Evolutionary conservation across 2,329 filamentous ascomycete species (phyloP).

Genomic region (Pestalotiopsis sp.): DNA sequence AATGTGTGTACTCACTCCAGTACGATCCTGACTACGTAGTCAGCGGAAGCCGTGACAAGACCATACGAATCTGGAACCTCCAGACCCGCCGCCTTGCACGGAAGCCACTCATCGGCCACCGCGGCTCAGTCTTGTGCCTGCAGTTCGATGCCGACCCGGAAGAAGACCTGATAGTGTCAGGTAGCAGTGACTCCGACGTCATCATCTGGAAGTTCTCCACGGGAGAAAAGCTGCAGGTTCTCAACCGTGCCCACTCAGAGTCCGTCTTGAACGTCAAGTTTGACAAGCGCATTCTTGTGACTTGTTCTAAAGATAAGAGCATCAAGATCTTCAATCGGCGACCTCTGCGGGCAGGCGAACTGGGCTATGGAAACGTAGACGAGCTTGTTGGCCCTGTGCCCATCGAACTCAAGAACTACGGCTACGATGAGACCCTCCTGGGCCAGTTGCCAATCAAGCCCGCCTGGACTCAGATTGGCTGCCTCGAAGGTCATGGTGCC

Average conservation of each 20-base stretch:
- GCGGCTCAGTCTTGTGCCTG: conserved; percentile 86
- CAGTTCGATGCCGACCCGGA: conserved; percentile 90
- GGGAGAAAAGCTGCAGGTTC: conserved; percentile 76
- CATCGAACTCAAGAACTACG: conserved; percentile 55
- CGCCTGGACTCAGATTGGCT: conserved; percentile 78
- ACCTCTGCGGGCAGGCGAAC: conserved; percentile 62
- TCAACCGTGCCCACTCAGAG: conserved; percentile 79
- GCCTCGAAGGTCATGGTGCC: conserved; percentile 80
- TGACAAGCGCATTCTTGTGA: conserved; percentile 88
- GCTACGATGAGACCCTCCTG: conserved; percentile 47
- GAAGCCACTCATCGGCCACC: conserved; percentile 75
- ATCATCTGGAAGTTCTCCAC: conserved; percentile 95
- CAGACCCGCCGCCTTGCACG: conserved; percentile 77
- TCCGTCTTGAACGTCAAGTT: conserved; percentile 94
- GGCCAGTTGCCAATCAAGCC: conserved; percentile 56
- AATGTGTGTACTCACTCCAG: conserved; percentile 95
- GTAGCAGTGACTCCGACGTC: conserved; percentile 88
- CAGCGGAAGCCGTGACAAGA: conserved; percentile 88
- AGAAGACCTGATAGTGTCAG: conserved; percentile 92
- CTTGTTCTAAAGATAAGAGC: conserved; percentile 94
- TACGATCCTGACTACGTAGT: conserved; percentile 85
- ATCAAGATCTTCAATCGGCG: conserved; percentile 95
- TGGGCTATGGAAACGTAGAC: conserved; percentile 51
- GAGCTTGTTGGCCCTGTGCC: conserved; percentile 54
- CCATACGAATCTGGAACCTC: conserved; percentile 88